phyloP scores from a whole-genome alignment of 139 green algal species.

The Chlamydomonas sp. region DNA sequence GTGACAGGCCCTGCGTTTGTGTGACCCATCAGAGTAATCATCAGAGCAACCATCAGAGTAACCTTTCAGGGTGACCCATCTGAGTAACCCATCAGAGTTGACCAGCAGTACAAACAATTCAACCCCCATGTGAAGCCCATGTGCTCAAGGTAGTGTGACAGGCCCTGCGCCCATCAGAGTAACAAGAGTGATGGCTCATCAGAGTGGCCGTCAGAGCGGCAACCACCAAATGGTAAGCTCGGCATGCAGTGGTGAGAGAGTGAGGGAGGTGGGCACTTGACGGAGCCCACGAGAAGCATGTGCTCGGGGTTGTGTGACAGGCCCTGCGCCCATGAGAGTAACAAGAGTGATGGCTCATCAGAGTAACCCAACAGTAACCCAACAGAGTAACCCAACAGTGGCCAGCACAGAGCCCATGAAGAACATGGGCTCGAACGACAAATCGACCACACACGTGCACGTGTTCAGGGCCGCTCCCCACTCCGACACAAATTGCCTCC shows the following conservation, averaged over 20 bases:
- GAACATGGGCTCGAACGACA: no score
- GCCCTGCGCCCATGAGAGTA: constrained; percentile 40
- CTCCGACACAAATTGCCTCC: no score
- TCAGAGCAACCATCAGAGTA: constrained; percentile 6
- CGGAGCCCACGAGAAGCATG: constrained; percentile 99
- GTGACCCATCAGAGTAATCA: background rate
- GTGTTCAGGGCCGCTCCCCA: no score
- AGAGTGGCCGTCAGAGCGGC: no score
- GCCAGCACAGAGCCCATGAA: no score
- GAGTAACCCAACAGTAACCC: background rate
- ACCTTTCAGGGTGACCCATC: background rate
- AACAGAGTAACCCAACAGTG: background rate
- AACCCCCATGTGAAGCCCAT: background rate
- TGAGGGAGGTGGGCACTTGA: constrained; percentile 81
- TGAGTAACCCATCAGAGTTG: background rate
- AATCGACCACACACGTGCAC: no score
- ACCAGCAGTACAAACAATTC: background rate
- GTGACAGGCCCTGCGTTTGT: constrained; percentile 63
- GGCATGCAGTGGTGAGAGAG: no score
- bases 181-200: constrained; percentile 5
- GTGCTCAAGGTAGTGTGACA: constrained; percentile 74
- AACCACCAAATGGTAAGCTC: no score
- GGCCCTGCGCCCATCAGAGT: constrained; percentile 41
- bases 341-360: background rate
- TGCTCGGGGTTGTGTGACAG: constrained; percentile 93